Evolutionary conservation across 208 protist species (phyloP), one percentile per base, ranked within the genome.

Genomic region (Trypanosoma vivax): DNA sequence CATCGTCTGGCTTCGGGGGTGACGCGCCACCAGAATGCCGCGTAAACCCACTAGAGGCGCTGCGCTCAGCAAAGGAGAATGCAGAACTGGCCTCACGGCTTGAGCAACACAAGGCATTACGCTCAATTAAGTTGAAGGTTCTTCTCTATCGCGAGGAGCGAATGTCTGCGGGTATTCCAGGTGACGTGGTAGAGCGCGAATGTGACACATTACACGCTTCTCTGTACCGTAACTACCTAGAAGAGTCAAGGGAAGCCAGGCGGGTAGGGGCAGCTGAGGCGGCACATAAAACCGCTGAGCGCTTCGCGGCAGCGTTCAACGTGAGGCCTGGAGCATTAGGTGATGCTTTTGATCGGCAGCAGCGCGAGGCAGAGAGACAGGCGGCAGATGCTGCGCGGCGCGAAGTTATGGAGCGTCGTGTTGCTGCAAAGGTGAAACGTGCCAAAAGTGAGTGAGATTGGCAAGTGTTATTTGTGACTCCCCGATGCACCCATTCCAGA

Each of bases 91-190:
- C 73, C 13, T 24, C 39, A 7, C 66, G 71, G 24, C 82, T 93
- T 6, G 57, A 56, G 34, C 52, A 62, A 0, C 86, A 93, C 65
- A 62, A 65, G 19, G 66, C 72, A 0, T 50, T 85, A 25, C 86
- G 86, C 0, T 60, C 31, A 2, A 77, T 88, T 24, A 60, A 70
- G 14, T 68, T 93, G 18, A 57, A 73, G 23, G 75, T 90, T 13
- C 25, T 77, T 3, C 54, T 81, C 5, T 90, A 93, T 70, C 65
- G 73, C n/a, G 76, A 86, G 61, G 77, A 89, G 56, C 77, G 81
- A 4, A 34, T 56, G 28, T 66, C 60, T 2, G 53, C 37, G 2
- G 82, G 79, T 16, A 56, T 85, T 9, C 74, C 73, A 6, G 39
- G 21, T 2, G 67, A 59, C 27, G 70, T 73, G 13, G 56, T 90